A percentile compares a stretch with the other conserved stretches of the same genome.
Evolutionary conservation across 208 protist species (phyloP).

Genomic region (Crithidia sp.): DNA sequence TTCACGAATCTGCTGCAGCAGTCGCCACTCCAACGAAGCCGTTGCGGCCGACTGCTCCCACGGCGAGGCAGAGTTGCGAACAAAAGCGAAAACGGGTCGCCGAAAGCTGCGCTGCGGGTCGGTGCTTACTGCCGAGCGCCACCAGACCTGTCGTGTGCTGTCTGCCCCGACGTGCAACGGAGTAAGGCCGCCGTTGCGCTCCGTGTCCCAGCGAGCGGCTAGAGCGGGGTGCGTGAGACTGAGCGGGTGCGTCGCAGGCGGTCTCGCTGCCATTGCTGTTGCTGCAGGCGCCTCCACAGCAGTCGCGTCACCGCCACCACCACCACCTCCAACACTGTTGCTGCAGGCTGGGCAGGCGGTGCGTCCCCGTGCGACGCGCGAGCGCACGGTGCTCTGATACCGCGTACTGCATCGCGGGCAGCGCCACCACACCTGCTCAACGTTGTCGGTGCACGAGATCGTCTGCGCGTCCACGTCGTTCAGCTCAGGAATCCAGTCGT

Average conservation of each 20-base stretch:
- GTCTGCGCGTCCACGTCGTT: constrained; percentile 72
- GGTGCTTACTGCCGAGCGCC: constrained; percentile 31
- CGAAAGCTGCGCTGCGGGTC: constrained; percentile 34
- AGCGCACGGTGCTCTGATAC: constrained; percentile 63
- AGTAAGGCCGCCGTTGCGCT: constrained; percentile 54
- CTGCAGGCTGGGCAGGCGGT: constrained; percentile 61
- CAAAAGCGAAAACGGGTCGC: constrained; percentile 68
- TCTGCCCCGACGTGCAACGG: constrained; percentile 51
- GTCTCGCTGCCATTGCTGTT: neutral
- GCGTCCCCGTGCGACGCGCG: constrained; percentile 40
- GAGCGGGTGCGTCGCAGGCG: constrained; percentile 22
- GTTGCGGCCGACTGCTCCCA: constrained; percentile 52
- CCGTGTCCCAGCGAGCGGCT: constrained; percentile 52
- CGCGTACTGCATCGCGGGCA: constrained; percentile 49
- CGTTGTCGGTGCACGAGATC: constrained; percentile 37
- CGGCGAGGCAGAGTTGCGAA: constrained; percentile 39
- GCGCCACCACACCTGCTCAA: constrained; percentile 51
- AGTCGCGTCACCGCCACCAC: neutral
- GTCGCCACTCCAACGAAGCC: constrained; percentile 44
- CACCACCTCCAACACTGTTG: neutral
- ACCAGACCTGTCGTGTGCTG: constrained; percentile 71
- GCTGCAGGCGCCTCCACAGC: neutral
- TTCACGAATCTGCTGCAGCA: constrained; percentile 45
- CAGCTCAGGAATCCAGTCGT: constrained; percentile 83
- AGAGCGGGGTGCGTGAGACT: constrained; percentile 51